Conservation (phyloP, 768 basidiomycete genomes). For the Suillus paluster region DNA sequence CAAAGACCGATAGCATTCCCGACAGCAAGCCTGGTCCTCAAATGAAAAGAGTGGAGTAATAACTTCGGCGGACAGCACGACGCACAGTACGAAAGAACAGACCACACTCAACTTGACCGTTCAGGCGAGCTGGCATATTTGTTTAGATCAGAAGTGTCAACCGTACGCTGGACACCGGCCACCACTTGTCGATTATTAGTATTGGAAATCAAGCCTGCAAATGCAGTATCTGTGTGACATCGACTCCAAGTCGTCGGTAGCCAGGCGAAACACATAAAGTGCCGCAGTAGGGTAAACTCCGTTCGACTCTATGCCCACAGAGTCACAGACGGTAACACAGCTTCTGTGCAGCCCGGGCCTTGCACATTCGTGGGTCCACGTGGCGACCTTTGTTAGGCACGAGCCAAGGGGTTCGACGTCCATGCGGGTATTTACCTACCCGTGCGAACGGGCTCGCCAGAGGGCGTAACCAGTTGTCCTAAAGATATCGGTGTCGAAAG, state of each 20-base stretch:
- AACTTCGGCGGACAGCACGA: neutral
- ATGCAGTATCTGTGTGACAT: no score
- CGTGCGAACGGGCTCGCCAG: neutral
- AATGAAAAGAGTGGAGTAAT: neutral
- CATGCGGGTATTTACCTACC: neutral
- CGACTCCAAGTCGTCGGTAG: neutral
- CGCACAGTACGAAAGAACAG: neutral
- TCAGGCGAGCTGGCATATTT: neutral
- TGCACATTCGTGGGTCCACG: no score
- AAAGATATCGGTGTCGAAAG: neutral
- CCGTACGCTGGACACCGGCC: no score
- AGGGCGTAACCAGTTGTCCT: neutral
- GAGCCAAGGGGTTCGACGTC: neutral
- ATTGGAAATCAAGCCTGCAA: neutral
- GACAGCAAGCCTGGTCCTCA: neutral
- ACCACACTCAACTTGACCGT: neutral
- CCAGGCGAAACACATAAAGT: neutral
- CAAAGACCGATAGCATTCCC: no score
- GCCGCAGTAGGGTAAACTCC: neutral
- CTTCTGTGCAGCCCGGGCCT: neutral
- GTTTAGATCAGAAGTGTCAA: neutral
- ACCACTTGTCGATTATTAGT: neutral
- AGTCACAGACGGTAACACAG: neutral
- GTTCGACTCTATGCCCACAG: neutral
- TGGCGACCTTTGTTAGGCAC: neutral